Evolutionary conservation across 345 rosid species (phyloP), one percentile per base, ranked within the genome.

Genomic region (Conringia planisiliqua): DNA sequence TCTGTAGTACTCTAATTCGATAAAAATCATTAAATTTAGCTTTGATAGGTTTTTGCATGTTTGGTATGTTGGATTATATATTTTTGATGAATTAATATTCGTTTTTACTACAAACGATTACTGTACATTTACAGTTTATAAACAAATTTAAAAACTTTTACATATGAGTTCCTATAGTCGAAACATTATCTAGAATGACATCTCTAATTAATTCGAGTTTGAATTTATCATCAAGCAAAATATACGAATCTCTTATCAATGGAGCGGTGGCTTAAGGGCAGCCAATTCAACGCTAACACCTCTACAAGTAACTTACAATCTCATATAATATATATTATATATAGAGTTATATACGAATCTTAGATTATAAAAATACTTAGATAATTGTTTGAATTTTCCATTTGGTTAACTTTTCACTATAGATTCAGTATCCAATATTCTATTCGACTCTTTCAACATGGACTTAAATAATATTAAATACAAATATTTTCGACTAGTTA

Each of bases 181-280:
- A 71, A 35, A 16, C 39, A 68, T 71, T 71, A 60, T 60, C 0
- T 20, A 44, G 2, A 36, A 70, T 46, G 66, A 61, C 67, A 35
- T 70, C 17, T 70, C 26, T 46, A 46, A 24, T n/a, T n/a, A 4
- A 20, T 70, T 46, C 38, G 59, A 70, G 35, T 46, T 71, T 71
- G 48, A 71, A 46, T 59, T 46, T 22, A 20, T 58, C 35, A 20
- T 32, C 38, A 22, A 48, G 13, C 27, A 48, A 71, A 71, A 29
- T 16, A 26, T 48, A 61, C n/a, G 9, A 26, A 50, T 72, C 74
- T 30, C 46, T 33, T 33, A 20, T 58, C 20, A 44, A 14, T 33
- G 52, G 20, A 26, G 42, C 62, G 24, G 70, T 52, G 76, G 70
- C 62, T 33, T 62, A 52, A 16, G n/a, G 54, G 27, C 46, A 73